These are phyloP conservation scores for Davidsoniella australis DNA, from an alignment of 2,329 filamentous ascomycete genomes.

Conservation along the genomic window DNA sequence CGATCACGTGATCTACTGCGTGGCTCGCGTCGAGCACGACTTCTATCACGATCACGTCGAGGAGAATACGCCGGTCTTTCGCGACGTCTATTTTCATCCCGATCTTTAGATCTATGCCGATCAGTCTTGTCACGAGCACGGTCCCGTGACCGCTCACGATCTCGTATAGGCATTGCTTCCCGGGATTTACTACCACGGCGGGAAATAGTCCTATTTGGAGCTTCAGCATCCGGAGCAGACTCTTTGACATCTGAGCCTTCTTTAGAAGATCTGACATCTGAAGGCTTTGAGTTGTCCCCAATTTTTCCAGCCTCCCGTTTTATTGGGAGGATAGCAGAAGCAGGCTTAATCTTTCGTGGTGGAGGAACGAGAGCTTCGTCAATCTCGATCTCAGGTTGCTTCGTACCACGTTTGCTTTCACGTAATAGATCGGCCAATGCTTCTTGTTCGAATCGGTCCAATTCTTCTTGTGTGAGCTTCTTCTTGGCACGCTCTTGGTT, in stretches of 20 bases:
- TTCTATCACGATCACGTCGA: conserved; percentile 18
- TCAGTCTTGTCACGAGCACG: not conserved
- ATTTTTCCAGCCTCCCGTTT: conserved; percentile 19
- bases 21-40: conserved; percentile 19
- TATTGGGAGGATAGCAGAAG: conserved; percentile 43
- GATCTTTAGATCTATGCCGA: not conserved
- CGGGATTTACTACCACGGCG: not conserved
- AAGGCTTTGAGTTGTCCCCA: conserved; percentile 24
- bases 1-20: not conserved
- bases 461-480: conserved; percentile 39
- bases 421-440: conserved; percentile 40
- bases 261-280: conserved; percentile 19
- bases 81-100: conserved; percentile 14
- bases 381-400: conserved; percentile 37
- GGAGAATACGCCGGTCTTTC: conserved; percentile 25
- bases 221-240: conserved; percentile 4
- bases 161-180: not conserved
- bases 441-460: conserved; percentile 38
- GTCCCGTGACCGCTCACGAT: not conserved
- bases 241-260: conserved; percentile 20
- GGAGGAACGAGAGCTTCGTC: conserved; percentile 39
- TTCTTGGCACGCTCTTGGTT: conserved; percentile 30
- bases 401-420: conserved; percentile 36
- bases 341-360: conserved; percentile 32
- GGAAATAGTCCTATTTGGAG: not conserved